Evolutionary conservation across 441 rosid genomes (phyloP), one percentile per base, ranked within the genome.

Genomic region (Erysimum pusillum): DNA sequence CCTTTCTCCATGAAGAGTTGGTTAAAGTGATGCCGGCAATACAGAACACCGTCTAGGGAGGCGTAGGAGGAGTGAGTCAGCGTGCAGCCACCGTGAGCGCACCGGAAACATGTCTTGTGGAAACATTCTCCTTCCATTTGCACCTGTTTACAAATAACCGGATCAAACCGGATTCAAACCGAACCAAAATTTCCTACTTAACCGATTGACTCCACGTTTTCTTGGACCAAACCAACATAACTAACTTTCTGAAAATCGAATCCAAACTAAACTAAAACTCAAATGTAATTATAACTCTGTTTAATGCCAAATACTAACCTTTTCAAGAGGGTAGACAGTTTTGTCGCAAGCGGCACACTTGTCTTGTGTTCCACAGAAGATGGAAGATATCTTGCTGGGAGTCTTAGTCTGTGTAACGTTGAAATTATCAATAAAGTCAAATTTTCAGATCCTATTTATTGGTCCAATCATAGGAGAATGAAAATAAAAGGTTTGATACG

Each of bases 1-100:
- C 99, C 99, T 84, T 96, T 96, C 88, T 88, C 98, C 84, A 93
- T 81, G 88, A 96, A 96, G 2, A 96, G 88, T 80, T 93, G 96
- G 73, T 94, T 90, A 59, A 93, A 96, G 81, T 96, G 99, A 81
- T 89, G 94, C 87, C 88, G 92, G 87, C 99, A 96, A 75, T 96
- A 96, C 10, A 96, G 88, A 65, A 90, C 93, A 6, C 97, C 88
- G 41, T 96, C 85, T 34, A 92, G 86, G 11, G 99, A 88, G 15
- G 99, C 98, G 73, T 93, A 96, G 0, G 97, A 90, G 39, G 99
- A 96, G 82, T 93, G 99, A 18, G 99, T 96, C 41, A 93, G 85
- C 2, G 88, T 85, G 64, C 98, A 96, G 0, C 99, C 96, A 0
- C 98, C 97, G 73, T 87, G 96, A 18, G 99, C 99, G 52, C 99